Evolutionary conservation across 257 asterid genomes (phyloP).

Genomic region (Ocimum tenuiflorum): DNA sequence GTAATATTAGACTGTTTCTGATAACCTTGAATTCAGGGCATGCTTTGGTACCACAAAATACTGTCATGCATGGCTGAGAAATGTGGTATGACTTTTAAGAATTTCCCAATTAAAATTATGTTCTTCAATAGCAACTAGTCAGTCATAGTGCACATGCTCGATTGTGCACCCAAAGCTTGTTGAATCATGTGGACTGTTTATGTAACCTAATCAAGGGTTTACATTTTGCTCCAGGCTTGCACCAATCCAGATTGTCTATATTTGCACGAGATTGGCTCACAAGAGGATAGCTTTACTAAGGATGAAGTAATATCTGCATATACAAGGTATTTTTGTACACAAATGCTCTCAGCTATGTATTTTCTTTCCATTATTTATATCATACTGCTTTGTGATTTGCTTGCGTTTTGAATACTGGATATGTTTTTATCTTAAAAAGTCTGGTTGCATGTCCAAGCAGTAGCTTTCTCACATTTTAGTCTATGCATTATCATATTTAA

Average conservation of each 20-base stretch:
- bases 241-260: slow-evolving; percentile 82
- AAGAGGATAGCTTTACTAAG: slow-evolving; percentile 85
- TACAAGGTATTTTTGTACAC: slow-evolving; percentile 54
- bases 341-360: not conserved
- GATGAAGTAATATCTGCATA: slow-evolving; percentile 89
- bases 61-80: slow-evolving; percentile 91
- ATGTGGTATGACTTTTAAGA: slow-evolving; percentile 43
- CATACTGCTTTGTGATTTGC: not conserved
- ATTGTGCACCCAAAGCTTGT: not conserved
- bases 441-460: not conserved
- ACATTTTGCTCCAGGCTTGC: slow-evolving; percentile 63
- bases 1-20: slow-evolving; percentile 17
- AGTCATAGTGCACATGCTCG: not conserved
- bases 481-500: not conserved
- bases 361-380: not conserved
- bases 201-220: slow-evolving; percentile 5
- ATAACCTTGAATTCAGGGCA: slow-evolving; percentile 58
- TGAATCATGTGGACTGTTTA: not conserved
- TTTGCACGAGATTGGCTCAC: slow-evolving; percentile 80
- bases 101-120: slow-evolving; percentile 6
- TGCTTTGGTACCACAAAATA: slow-evolving; percentile 89
- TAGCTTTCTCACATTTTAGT: not conserved
- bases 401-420: not conserved
- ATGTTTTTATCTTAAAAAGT: not conserved
- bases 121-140: not conserved